A percentile compares a stretch with the other conserved stretches of the same genome.
Evolutionary conservation across 768 basidiomycete species (phyloP).

Genomic region (Termitomyces bulborhizus): DNA sequence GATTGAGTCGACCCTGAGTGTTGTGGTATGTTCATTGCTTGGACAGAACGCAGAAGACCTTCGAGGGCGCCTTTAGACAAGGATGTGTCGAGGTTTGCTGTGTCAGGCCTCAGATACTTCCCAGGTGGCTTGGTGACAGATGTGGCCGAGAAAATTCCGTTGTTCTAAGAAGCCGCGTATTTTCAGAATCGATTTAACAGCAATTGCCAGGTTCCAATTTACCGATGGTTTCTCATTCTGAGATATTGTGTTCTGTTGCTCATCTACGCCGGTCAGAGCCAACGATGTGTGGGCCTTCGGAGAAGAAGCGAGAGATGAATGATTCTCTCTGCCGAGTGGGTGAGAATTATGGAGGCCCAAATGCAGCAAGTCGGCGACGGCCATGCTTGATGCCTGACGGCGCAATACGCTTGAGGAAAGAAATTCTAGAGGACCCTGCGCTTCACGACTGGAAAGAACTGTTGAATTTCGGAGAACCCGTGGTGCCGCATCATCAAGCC

Average conservation of each 20-base stretch:
- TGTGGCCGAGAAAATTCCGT: not conserved
- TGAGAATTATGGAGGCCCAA: not conserved
- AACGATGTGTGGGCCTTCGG: not conserved
- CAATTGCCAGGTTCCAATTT: not conserved
- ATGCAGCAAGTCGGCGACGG: not conserved
- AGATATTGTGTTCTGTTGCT: not conserved
- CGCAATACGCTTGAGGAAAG: not conserved
- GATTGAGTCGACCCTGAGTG: not conserved
- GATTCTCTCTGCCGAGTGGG: not conserved
- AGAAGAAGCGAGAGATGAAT: not conserved
- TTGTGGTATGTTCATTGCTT: not conserved
- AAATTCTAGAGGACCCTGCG: not conserved
- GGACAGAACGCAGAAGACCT: conserved; percentile 1
- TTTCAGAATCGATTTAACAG: not conserved
- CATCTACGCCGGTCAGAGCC: not conserved
- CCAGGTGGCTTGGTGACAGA: not conserved
- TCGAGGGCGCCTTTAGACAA: not conserved
- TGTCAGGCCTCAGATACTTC: not conserved
- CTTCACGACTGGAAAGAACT: too few species aligned
- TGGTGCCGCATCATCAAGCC: too few species aligned
- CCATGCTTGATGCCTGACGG: not conserved
- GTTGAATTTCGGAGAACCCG: too few species aligned
- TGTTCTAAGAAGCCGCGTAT: not conserved
- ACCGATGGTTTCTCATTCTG: not conserved
- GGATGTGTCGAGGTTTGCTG: not conserved